These are phyloP conservation scores for Saitozyma podzolica DNA, from an alignment of 768 basidiomycete species.

Conservation along the genomic window DNA sequence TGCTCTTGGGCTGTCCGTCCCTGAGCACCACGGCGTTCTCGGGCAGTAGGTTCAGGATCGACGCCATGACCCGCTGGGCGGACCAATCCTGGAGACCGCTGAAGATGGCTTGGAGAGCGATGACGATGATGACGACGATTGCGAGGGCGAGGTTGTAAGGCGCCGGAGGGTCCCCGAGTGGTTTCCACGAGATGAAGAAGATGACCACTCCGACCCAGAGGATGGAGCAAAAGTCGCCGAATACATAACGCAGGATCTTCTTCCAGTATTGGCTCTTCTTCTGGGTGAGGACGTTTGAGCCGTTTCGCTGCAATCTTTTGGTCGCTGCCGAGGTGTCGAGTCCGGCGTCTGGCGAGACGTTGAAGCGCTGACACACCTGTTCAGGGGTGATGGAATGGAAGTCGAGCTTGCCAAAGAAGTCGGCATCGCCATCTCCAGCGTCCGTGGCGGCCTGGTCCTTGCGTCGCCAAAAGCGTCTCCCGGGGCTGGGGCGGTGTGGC, in stretches of 20 bases:
- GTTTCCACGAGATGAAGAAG: background rate
- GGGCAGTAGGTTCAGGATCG: background rate
- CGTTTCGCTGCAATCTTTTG: background rate
- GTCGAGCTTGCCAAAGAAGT: constrained; percentile 1
- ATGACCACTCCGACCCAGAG: background rate
- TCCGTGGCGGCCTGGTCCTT: background rate
- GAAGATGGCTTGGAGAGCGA: background rate
- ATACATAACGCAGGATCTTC: background rate
- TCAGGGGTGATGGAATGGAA: background rate
- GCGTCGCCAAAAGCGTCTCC: background rate
- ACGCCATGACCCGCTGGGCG: background rate
- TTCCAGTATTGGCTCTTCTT: background rate
- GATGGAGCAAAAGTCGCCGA: background rate
- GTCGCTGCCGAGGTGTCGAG: background rate
- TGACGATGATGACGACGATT: background rate
- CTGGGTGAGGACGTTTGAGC: background rate
- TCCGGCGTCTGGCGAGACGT: background rate
- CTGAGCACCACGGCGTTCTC: background rate
- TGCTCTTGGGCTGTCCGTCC: background rate
- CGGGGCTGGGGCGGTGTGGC: background rate
- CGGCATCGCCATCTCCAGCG: background rate
- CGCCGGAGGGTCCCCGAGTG: background rate
- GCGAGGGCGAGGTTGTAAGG: background rate
- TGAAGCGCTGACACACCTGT: background rate
- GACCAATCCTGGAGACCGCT: background rate